Conservation (phyloP, 2,329 filamentous ascomycete species). For the Apiospora arundinis region DNA sequence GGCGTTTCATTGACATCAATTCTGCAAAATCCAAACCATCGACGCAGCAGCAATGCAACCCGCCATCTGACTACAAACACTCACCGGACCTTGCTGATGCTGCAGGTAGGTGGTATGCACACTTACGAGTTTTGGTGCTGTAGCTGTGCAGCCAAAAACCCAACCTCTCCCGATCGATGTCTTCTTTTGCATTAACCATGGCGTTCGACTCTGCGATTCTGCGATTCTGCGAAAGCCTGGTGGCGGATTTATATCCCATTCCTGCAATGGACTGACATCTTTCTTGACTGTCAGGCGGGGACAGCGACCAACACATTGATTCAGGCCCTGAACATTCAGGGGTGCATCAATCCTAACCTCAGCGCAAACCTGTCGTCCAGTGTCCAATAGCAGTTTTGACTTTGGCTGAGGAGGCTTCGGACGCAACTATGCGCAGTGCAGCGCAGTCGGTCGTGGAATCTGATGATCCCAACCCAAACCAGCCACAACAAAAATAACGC, state of each 20-base stretch:
- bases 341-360: background rate
- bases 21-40: background rate
- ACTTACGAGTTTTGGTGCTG: background rate
- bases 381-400: background rate
- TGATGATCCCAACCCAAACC: background rate
- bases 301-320: background rate
- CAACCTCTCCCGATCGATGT: background rate
- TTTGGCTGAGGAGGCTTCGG: background rate
- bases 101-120: background rate
- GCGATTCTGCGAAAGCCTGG: background rate
- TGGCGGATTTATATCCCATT: background rate
- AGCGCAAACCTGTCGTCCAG: conserved; percentile 2
- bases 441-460: background rate
- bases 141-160: background rate
- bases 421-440: background rate
- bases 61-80: conserved; percentile 5
- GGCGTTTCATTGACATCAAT: background rate
- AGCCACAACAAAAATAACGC: background rate
- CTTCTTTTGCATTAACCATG: background rate
- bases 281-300: background rate
- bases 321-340: background rate
- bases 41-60: conserved; percentile 11
- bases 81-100: background rate
- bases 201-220: background rate
- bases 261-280: background rate